Percentiles rank a stretch among this genome's conserved stretches.
These are phyloP conservation scores for Closterium sp. DNA, from an alignment of 139 green algal species.

Conservation along the genomic window DNA sequence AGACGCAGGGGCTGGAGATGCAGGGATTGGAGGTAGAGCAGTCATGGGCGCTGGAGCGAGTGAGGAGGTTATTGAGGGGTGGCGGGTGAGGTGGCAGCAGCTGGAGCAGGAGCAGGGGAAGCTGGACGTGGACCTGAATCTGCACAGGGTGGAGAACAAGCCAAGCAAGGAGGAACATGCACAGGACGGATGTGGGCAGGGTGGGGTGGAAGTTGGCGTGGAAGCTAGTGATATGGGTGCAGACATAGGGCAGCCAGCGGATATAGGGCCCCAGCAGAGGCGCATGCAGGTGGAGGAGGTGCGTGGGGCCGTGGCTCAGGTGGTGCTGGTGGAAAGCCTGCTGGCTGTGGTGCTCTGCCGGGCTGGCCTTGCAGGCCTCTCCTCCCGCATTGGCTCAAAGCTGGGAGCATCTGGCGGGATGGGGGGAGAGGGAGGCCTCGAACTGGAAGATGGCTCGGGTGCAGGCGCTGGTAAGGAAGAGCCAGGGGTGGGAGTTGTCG, in stretches of 20 bases:
- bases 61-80: background rate
- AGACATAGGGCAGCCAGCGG: background rate
- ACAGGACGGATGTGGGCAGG: background rate
- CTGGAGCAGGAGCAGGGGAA: background rate
- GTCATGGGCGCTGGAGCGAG: background rate
- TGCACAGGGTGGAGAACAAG: background rate
- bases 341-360: background rate
- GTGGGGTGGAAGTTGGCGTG: background rate
- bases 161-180: background rate
- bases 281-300: background rate
- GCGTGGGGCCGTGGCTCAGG: background rate
- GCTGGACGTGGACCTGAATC: background rate
- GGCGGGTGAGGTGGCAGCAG: background rate
- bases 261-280: background rate
- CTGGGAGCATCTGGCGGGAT: background rate
- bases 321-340: background rate
- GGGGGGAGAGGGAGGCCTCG: background rate
- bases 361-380: background rate
- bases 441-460: background rate
- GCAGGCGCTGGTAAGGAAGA: background rate
- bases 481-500: background rate
- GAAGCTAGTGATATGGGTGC: background rate
- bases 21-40: background rate
- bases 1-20: background rate
- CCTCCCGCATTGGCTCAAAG: background rate